Evolutionary conservation across 2,329 filamentous ascomycete genomes (phyloP).

Genomic region (Alternaria sp.): DNA sequence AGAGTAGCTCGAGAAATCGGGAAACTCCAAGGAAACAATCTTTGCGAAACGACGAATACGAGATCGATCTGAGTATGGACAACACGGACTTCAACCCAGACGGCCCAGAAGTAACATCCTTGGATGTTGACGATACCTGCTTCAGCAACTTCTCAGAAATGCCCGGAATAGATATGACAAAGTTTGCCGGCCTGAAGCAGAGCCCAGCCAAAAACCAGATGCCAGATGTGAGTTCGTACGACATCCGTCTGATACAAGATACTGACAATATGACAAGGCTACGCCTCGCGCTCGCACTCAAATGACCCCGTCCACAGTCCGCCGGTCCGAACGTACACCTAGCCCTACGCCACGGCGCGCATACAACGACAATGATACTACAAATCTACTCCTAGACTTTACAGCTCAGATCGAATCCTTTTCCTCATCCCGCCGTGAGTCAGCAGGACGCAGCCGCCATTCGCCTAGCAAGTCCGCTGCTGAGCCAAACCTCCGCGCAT

Average conservation of each 20-base stretch:
- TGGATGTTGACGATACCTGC: slow-evolving; percentile 70
- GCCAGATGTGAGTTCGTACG: slow-evolving; percentile 23
- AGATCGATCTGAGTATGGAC: slow-evolving; percentile 36
- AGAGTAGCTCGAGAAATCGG: slow-evolving; percentile 31
- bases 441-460: slow-evolving; percentile 46
- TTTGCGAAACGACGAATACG: slow-evolving; percentile 28
- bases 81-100: slow-evolving; percentile 46
- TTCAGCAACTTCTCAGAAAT: slow-evolving; percentile 91
- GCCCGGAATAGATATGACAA: slow-evolving; percentile 77
- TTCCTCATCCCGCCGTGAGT: slow-evolving; percentile 51
- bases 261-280: slow-evolving; percentile 22
- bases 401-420: slow-evolving; percentile 76
- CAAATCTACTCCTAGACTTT: slow-evolving; percentile 85
- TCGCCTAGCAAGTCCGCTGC: slow-evolving; percentile 62
- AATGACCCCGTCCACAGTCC: slow-evolving; percentile 61
- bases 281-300: slow-evolving; percentile 49
- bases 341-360: slow-evolving; percentile 63
- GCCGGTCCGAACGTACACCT: slow-evolving; percentile 54
- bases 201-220: slow-evolving; percentile 54
- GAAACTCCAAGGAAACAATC: slow-evolving; percentile 34
- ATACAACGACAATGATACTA: slow-evolving; percentile 66
- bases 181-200: slow-evolving; percentile 77
- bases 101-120: slow-evolving; percentile 39
- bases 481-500: slow-evolving; percentile 60
- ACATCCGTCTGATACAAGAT: neutral